phyloP scores from a whole-genome alignment of 176 grass and related monocot genomes.

The Aegilops sharonensis region DNA sequence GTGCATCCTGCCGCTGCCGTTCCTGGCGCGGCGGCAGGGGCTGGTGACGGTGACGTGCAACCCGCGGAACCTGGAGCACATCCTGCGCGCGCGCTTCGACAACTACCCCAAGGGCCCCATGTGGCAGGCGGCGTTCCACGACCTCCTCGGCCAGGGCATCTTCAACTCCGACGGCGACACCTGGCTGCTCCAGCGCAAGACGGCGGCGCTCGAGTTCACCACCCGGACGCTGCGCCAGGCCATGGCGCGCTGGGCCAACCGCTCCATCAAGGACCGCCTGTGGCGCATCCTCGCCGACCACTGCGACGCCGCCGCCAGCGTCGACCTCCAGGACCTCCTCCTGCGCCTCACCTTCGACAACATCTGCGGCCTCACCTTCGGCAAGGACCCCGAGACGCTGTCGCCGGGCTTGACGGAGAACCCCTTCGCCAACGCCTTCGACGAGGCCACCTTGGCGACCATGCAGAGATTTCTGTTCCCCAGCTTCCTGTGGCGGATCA shows the following conservation, averaged over 20 bases:
- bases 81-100: conserved; percentile 87
- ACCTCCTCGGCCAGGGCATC: conserved; percentile 93
- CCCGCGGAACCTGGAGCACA: conserved; percentile 92
- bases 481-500: conserved; percentile 75
- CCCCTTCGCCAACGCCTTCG: conserved; percentile 84
- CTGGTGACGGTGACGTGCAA: conserved; percentile 93
- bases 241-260: conserved; percentile 87
- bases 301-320: conserved; percentile 38
- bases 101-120: conserved; percentile 96
- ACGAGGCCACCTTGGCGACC: conserved; percentile 79
- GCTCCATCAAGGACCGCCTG: conserved; percentile 70
- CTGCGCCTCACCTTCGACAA: conserved; percentile 94
- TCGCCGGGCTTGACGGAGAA: conserved; percentile 60
- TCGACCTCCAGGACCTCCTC: conserved; percentile 91
- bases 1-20: conserved; percentile 77
- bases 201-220: conserved; percentile 95
- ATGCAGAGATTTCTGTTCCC: conserved; percentile 82
- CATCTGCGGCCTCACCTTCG: conserved; percentile 96
- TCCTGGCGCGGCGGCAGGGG: conserved; percentile 73
- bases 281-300: conserved; percentile 71
- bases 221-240: conserved; percentile 86
- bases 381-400: conserved; percentile 87
- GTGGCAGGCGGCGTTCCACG: conserved; percentile 90
- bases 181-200: conserved; percentile 96
- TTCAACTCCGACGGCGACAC: conserved; percentile 98